phyloP scores from a whole-genome alignment of 148 eudicot genomes.

The Persicaria tinctoria region DNA sequence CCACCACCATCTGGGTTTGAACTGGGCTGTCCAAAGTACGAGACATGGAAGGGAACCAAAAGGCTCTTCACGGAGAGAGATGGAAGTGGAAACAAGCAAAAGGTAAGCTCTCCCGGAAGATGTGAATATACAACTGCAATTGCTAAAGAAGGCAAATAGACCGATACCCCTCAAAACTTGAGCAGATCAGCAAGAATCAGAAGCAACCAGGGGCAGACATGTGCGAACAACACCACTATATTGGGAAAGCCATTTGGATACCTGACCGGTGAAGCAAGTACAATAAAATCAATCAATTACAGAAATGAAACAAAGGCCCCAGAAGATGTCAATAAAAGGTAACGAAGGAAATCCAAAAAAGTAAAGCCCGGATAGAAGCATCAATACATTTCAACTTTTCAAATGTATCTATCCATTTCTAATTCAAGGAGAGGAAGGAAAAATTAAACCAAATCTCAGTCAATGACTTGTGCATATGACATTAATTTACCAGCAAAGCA shows the following conservation, averaged over 20 bases:
- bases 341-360: background rate
- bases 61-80: constrained; percentile 22
- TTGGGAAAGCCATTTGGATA: background rate
- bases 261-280: background rate
- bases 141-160: constrained; percentile 4
- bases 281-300: constrained; percentile 2
- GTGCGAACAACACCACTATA: background rate
- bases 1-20: constrained; percentile 75
- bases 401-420: background rate
- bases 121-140: background rate
- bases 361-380: background rate
- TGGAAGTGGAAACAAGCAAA: constrained; percentile 23
- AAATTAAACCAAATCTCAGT: background rate
- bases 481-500: background rate
- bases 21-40: constrained; percentile 67
- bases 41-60: constrained; percentile 40
- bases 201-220: background rate
- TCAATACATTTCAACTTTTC: background rate
- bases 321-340: background rate
- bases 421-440: background rate
- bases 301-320: background rate
- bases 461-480: background rate
- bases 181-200: constrained; percentile 11
- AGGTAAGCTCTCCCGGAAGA: background rate
- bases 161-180: background rate